Evolutionary conservation across 129 eudicot species (phyloP).

Genomic region (Helianthus tuberosus): DNA sequence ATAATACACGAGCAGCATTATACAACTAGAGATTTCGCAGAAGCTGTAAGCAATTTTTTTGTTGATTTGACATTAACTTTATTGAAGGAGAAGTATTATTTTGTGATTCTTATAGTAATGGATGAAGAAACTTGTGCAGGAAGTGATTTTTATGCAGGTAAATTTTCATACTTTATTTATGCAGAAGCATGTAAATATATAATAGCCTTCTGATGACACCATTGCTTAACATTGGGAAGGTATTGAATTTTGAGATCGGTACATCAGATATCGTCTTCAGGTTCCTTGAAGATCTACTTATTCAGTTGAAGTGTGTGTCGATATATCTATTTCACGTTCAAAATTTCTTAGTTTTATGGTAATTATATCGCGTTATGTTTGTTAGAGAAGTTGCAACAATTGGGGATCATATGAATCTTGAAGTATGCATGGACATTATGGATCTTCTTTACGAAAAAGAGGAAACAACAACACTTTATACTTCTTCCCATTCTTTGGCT

Average conservation of each 20-base stretch:
- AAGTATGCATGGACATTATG: constrained; percentile 79
- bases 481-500: constrained; percentile 60
- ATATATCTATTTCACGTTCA: constrained; percentile 1
- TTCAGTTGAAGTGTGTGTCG: constrained; percentile 55
- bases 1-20: constrained; percentile 70
- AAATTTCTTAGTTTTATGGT: not conserved
- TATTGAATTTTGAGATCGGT: constrained; percentile 76
- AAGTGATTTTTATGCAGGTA: constrained; percentile 79
- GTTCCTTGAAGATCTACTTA: constrained; percentile 61
- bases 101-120: constrained; percentile 18
- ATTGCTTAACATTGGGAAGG: constrained; percentile 36
- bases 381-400: constrained; percentile 65
- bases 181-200: not conserved
- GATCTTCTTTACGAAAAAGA: constrained; percentile 85
- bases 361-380: not conserved
- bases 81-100: not conserved
- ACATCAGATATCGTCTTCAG: constrained; percentile 52
- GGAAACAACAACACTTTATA: constrained; percentile 48
- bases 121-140: constrained; percentile 54
- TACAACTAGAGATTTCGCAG: constrained; percentile 64
- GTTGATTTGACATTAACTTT: not conserved
- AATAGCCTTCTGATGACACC: too few species aligned
- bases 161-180: not conserved
- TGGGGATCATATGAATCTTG: constrained; percentile 61
- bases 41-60: constrained; percentile 60